A percentile compares a stretch with the other conserved stretches of the same genome.
phyloP scores from a whole-genome alignment of 805 yeast species.

The Myxozyma sirexii region DNA sequence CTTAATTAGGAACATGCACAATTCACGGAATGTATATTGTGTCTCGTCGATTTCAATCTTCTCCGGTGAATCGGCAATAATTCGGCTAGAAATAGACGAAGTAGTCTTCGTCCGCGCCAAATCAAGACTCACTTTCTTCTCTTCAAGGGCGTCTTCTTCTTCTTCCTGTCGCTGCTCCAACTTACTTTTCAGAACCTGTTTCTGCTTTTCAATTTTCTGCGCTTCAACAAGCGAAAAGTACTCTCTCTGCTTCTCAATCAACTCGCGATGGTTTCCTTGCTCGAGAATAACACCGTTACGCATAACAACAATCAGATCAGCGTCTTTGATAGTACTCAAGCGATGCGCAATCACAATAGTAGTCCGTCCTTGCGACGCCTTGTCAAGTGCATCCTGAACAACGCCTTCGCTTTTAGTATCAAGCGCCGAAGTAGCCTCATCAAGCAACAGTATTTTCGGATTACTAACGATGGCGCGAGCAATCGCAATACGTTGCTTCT shows the following conservation, averaged over 20 bases:
- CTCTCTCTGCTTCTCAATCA: conserved; percentile 36
- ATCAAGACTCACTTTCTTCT: not conserved
- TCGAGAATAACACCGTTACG: conserved; percentile 50
- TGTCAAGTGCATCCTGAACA: conserved; percentile 54
- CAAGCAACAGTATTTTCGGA: conserved; percentile 60
- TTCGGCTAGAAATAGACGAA: conserved; percentile 10
- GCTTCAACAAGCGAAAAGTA: conserved; percentile 39
- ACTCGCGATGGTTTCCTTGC: conserved; percentile 42
- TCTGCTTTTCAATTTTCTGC: conserved; percentile 33
- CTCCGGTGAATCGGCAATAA: not conserved
- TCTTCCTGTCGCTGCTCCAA: not conserved
- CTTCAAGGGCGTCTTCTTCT: not conserved
- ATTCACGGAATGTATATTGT: conserved; percentile 3
- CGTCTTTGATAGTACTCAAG: conserved; percentile 53
- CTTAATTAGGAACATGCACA: not conserved
- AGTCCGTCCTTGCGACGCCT: conserved; percentile 42
- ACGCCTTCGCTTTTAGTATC: conserved; percentile 64
- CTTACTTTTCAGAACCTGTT: conserved; percentile 2
- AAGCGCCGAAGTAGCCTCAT: conserved; percentile 69
- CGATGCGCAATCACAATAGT: conserved; percentile 58
- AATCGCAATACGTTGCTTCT: conserved; percentile 63
- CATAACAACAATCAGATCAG: conserved; percentile 52
- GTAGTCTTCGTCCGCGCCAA: conserved; percentile 10
- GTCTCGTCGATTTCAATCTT: conserved; percentile 1
- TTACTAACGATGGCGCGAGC: conserved; percentile 61